Evolutionary conservation across 768 basidiomycete genomes (phyloP).

Genomic region (Suillus bovinus): DNA sequence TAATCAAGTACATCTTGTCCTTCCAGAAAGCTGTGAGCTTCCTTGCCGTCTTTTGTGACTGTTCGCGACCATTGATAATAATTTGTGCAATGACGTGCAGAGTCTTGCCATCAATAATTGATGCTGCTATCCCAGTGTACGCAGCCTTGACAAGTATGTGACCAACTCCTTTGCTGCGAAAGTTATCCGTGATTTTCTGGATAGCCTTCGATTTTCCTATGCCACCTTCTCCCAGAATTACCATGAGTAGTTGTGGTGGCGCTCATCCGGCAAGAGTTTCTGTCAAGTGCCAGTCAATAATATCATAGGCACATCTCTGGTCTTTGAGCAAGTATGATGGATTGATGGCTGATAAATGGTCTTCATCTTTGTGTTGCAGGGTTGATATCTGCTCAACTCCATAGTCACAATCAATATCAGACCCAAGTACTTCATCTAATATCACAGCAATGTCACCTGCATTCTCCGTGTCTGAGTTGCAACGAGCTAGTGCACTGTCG

Average conservation of each 20-base stretch:
- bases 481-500: too few relatives aligned
- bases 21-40: slow-evolving; percentile 2
- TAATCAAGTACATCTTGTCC: slow-evolving; percentile 22
- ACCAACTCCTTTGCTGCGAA: slow-evolving; percentile 14
- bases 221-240: slow-evolving; percentile 42
- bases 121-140: slow-evolving; percentile 41
- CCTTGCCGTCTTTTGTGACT: not conserved
- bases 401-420: too few relatives aligned
- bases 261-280: too few relatives aligned
- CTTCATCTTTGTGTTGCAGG: too few relatives aligned
- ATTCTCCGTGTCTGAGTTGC: too few relatives aligned
- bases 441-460: too few relatives aligned
- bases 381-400: too few relatives aligned
- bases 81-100: slow-evolving; percentile 37
- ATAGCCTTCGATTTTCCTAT: slow-evolving; percentile 46
- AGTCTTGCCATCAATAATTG: slow-evolving; percentile 38
- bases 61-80: not conserved
- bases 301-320: slow-evolving; percentile 34
- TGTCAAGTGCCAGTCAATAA: slow-evolving; percentile 32
- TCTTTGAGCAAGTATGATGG: not conserved
- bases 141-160: slow-evolving; percentile 36
- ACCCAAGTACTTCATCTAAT: too few relatives aligned
- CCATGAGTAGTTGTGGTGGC: slow-evolving; percentile 39
- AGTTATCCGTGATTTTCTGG: slow-evolving; percentile 34
- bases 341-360: not conserved